These are phyloP conservation scores for Cyberlindnera subsufficiens DNA, from an alignment of 805 yeast species.

Conservation along the genomic window DNA sequence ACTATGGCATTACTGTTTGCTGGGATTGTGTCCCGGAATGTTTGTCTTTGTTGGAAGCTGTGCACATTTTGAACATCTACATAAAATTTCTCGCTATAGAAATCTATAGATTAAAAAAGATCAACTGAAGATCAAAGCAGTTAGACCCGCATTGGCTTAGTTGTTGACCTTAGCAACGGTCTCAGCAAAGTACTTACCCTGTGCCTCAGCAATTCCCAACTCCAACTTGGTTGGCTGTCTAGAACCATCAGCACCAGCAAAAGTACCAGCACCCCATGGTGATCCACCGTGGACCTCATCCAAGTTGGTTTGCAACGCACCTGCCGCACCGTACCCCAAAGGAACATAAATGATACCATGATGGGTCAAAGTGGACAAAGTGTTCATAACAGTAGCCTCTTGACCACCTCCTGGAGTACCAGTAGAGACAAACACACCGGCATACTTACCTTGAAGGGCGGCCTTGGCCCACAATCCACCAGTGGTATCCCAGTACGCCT, in stretches of 20 bases:
- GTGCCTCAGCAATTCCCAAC: slow-evolving; percentile 51
- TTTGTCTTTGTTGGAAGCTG: too few species aligned
- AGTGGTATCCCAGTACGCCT: slow-evolving; percentile 67
- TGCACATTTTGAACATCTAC: too few species aligned
- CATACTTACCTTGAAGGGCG: slow-evolving; percentile 60
- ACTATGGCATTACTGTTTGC: too few species aligned
- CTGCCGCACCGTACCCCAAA: slow-evolving; percentile 56
- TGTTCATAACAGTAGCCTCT: slow-evolving; percentile 54
- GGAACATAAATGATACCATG: slow-evolving; percentile 74
- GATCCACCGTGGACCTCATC: slow-evolving; percentile 72
- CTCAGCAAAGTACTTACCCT: slow-evolving; percentile 38
- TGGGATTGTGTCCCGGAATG: too few species aligned
- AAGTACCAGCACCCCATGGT: slow-evolving; percentile 80
- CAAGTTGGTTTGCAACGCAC: slow-evolving; percentile 45
- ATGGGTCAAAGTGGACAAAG: slow-evolving; percentile 53
- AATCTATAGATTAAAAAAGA: too few species aligned
- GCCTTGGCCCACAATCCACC: slow-evolving; percentile 71
- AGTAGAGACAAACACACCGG: slow-evolving; percentile 62
- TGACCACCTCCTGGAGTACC: slow-evolving; percentile 69
- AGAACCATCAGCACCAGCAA: slow-evolving; percentile 68
- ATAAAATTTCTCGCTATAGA: too few species aligned
- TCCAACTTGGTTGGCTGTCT: slow-evolving; percentile 60
- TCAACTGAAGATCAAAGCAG: too few species aligned
- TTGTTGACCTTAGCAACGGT: slow-evolving; percentile 3
- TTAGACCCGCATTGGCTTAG: background rate